phyloP scores from a whole-genome alignment of 2,329 filamentous ascomycete genomes.

The Diaporthe ampelina region DNA sequence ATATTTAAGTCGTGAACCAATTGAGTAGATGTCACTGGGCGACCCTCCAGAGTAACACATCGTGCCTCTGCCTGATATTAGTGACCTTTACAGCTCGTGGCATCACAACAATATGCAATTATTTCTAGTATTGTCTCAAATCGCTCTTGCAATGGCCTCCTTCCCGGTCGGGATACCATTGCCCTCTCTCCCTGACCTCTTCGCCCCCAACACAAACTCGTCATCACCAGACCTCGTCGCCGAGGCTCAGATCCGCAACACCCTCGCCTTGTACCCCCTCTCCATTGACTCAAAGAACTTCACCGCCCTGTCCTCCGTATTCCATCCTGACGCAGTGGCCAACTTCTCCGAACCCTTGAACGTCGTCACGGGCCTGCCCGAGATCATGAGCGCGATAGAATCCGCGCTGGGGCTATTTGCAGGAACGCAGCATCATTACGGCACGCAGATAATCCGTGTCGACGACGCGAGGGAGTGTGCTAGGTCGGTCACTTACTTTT shows the following conservation, averaged over 20 bases:
- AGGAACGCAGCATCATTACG: conserved; percentile 4
- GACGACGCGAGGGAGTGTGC: background rate
- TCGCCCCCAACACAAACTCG: background rate
- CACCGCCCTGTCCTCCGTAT: conserved; percentile 8
- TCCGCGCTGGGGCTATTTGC: conserved; percentile 2
- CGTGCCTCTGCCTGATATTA: background rate
- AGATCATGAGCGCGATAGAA: background rate
- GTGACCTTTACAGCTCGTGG: background rate
- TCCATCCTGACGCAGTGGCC: background rate
- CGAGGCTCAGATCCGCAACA: conserved; percentile 13
- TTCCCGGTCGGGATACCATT: background rate
- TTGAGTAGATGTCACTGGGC: background rate
- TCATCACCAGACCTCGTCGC: background rate
- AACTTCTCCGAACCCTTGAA: conserved; percentile 15
- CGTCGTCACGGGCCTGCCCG: background rate
- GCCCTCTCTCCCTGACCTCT: background rate
- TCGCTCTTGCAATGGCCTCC: background rate
- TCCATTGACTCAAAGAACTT: conserved; percentile 10
- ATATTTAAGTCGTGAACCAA: no score
- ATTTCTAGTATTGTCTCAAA: background rate
- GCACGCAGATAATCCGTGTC: conserved; percentile 5
- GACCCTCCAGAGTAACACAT: no score
- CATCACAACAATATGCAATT: background rate
- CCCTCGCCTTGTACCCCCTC: background rate
- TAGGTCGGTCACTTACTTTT: background rate